Conservation (phyloP, 768 basidiomycete species). For the Tulasnella calospora region DNA sequence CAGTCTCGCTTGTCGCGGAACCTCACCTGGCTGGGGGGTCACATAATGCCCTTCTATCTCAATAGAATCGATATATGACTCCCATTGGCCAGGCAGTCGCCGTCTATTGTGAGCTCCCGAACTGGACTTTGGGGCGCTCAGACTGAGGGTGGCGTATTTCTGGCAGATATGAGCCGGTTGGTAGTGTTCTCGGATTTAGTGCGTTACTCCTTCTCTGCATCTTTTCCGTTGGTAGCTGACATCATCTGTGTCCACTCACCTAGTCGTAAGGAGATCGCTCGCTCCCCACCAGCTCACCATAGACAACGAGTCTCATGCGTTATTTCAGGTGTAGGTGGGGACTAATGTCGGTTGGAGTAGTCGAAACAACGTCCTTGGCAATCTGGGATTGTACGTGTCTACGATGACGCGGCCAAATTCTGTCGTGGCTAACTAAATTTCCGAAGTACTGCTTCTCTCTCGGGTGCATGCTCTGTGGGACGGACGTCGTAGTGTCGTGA, state of each 20-base stretch:
- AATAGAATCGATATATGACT: background rate
- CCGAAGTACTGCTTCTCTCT: background rate
- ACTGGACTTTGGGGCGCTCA: background rate
- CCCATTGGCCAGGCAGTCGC: background rate
- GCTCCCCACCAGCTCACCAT: background rate
- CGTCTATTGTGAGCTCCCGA: background rate
- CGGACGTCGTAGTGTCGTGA: background rate
- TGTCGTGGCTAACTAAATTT: background rate
- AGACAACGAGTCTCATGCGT: background rate
- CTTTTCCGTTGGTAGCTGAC: background rate
- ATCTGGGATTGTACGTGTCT: background rate
- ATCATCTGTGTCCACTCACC: background rate
- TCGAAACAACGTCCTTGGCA: background rate
- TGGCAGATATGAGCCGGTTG: background rate
- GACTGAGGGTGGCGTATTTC: background rate
- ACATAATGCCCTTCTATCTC: background rate
- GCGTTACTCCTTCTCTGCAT: background rate
- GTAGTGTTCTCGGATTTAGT: background rate
- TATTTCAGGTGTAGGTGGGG: background rate
- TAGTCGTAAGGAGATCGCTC: background rate
- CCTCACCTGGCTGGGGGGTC: background rate
- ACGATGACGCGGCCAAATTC: background rate
- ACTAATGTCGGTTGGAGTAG: background rate
- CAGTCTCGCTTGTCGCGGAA: background rate
- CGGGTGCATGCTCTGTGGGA: conserved; percentile 6